Conservation (phyloP, 495 filamentous ascomycete genomes). For the Penicillium salamii region DNA sequence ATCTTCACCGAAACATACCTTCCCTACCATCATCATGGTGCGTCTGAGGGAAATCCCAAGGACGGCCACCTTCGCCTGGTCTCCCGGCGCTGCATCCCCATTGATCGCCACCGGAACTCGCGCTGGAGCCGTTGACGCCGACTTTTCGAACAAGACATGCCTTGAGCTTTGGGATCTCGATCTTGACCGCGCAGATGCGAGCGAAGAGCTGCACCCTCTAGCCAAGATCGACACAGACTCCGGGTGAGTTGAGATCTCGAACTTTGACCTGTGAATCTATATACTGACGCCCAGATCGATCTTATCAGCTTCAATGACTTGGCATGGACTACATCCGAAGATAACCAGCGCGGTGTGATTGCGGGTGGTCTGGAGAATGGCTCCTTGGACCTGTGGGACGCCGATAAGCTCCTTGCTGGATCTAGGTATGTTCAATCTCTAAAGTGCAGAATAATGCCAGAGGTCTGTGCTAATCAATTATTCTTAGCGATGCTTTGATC, state of each 20-base stretch:
- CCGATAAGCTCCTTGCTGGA: constrained; percentile 73
- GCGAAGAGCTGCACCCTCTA: constrained; percentile 79
- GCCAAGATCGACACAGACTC: constrained; percentile 84
- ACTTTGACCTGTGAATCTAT: not conserved
- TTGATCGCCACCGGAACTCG: constrained; percentile 93
- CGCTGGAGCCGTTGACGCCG: constrained; percentile 90
- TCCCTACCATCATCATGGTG: constrained; percentile 66
- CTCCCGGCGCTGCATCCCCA: constrained; percentile 68
- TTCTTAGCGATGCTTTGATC: constrained; percentile 68
- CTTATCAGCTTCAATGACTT: constrained; percentile 86
- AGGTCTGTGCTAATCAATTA: constrained; percentile 16
- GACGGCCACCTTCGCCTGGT: constrained; percentile 97
- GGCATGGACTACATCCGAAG: constrained; percentile 81
- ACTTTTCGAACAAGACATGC: constrained; percentile 96
- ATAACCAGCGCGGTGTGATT: constrained; percentile 79
- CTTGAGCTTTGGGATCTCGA: constrained; percentile 94
- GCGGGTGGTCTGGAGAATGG: constrained; percentile 96
- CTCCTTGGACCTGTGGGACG: constrained; percentile 93
- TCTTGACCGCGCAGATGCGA: constrained; percentile 68
- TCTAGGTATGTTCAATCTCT: constrained; percentile 41
- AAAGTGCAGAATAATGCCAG: constrained; percentile 7
- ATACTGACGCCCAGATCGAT: constrained; percentile 13
- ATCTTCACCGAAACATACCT: constrained; percentile 23
- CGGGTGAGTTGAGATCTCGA: constrained; percentile 54
- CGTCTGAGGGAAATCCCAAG: constrained; percentile 90